Conservation (phyloP, 192 early-diverging fungal species). For the Podila clonocystis region DNA sequence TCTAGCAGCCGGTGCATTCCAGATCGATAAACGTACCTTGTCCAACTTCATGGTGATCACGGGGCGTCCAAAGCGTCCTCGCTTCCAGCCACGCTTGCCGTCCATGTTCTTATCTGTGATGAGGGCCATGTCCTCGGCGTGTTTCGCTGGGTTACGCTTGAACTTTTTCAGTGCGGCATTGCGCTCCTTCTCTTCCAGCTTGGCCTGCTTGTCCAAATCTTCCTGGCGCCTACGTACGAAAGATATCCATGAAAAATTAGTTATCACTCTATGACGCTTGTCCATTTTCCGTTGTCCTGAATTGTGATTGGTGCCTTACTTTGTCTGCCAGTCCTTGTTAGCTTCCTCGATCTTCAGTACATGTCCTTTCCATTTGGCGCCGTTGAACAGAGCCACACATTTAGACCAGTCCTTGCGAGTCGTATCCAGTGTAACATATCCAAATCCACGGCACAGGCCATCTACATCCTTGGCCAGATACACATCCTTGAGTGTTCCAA, state of each 20-base stretch:
- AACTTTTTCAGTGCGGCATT: constrained; percentile 56
- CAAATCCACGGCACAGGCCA: constrained; percentile 75
- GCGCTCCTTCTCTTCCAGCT: constrained; percentile 52
- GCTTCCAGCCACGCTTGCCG: constrained; percentile 72
- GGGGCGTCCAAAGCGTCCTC: constrained; percentile 75
- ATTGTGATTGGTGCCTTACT: constrained; percentile 12
- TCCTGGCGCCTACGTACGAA: constrained; percentile 51
- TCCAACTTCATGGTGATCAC: constrained; percentile 74
- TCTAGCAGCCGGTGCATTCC: too few species aligned
- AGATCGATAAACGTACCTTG: constrained; percentile 22
- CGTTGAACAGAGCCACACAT: constrained; percentile 77
- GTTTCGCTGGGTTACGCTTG: constrained; percentile 48
- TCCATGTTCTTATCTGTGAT: constrained; percentile 77
- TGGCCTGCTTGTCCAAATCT: constrained; percentile 50
- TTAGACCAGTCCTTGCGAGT: constrained; percentile 71
- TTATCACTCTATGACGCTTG: too few species aligned
- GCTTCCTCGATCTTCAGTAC: constrained; percentile 83
- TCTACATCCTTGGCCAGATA: constrained; percentile 58
- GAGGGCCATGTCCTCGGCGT: constrained; percentile 74
- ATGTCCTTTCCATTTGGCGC: constrained; percentile 88
- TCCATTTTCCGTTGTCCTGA: neutral
- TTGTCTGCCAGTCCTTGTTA: constrained; percentile 73
- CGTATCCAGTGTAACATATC: constrained; percentile 74
- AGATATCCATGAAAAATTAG: neutral
- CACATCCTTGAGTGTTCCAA: constrained; percentile 70